Conservation (phyloP, 2,329 filamentous ascomycete species). For the Aspergillus sp. region DNA sequence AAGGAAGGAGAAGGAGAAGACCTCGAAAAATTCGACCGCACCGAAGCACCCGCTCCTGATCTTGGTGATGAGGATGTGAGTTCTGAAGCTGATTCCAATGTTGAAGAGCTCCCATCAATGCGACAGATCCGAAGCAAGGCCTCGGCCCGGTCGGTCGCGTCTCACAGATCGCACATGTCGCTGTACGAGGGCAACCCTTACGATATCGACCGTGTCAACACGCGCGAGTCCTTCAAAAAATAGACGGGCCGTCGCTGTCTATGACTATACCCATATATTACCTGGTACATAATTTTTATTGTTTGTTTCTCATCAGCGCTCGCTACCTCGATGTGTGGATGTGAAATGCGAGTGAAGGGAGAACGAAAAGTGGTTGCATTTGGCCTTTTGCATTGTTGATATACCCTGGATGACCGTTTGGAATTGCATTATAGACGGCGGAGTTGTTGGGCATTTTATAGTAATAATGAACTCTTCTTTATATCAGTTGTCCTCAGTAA, state of each 20-base stretch:
- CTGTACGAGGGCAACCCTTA: conserved; percentile 52
- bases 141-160: conserved; percentile 32
- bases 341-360: conserved; percentile 20
- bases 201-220: conserved; percentile 51
- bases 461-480: not conserved
- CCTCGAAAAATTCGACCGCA: conserved; percentile 34
- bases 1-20: conserved; percentile 26
- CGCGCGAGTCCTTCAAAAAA: conserved; percentile 44
- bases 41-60: conserved; percentile 35
- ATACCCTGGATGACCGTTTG: conserved; percentile 23
- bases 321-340: conserved; percentile 17
- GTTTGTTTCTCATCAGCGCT: conserved; percentile 7
- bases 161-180: conserved; percentile 22
- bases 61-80: conserved; percentile 24
- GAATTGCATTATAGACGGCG: conserved; percentile 21
- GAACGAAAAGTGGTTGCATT: conserved; percentile 13
- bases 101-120: conserved; percentile 24
- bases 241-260: not conserved
- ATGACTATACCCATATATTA: not conserved
- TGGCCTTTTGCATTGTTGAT: conserved; percentile 24
- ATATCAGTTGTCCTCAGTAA: not conserved
- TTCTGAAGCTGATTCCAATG: conserved; percentile 29
- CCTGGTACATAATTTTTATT: conserved; percentile 28
- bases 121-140: conserved; percentile 35
- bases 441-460: conserved; percentile 13